phyloP scores from a whole-genome alignment of 768 basidiomycete species.

The Tulasnella sp. region DNA sequence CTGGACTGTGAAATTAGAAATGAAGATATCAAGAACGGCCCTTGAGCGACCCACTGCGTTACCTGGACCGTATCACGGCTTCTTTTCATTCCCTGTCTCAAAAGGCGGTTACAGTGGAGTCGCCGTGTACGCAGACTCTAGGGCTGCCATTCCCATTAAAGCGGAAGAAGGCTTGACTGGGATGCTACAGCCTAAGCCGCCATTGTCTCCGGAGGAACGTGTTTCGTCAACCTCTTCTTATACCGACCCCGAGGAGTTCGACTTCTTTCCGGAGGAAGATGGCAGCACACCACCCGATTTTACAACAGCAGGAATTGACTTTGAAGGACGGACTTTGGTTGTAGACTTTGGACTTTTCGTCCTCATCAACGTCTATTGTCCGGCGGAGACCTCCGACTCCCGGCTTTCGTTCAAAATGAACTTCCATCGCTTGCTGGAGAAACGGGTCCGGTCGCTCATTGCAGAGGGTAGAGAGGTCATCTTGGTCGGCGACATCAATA shows the following conservation, averaged over 20 bases:
- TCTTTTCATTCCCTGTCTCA: conserved; percentile 76
- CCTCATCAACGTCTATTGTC: conserved; percentile 93
- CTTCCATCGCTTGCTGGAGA: conserved; percentile 68
- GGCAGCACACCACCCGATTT: conserved; percentile 25
- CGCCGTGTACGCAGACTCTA: conserved; percentile 65
- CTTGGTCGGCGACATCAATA: conserved; percentile 86
- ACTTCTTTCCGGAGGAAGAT: conserved; percentile 32
- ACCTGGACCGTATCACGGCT: conserved; percentile 70
- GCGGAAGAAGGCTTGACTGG: conserved; percentile 80
- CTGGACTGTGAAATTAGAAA: conserved; percentile 38
- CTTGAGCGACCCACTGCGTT: conserved; percentile 61
- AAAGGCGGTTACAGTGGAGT: conserved; percentile 92
- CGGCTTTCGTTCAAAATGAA: conserved; percentile 78
- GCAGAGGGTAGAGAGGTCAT: conserved; percentile 64
- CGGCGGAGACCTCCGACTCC: conserved; percentile 66
- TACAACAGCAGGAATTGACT: conserved; percentile 46
- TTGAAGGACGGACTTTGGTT: conserved; percentile 77
- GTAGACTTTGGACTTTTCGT: conserved; percentile 92
- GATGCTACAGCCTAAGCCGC: conserved; percentile 51
- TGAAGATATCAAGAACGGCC: conserved; percentile 68
- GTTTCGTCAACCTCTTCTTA: conserved; percentile 43
- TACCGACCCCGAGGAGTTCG: conserved; percentile 39
- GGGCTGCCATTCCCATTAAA: conserved; percentile 35
- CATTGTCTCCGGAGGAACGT: conserved; percentile 44
- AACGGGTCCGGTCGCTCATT: conserved; percentile 60